Percentiles rank a stretch among this genome's conserved stretches.
phyloP scores from a whole-genome alignment of 2,329 filamentous ascomycete genomes.

The Trichoderma polysporum region DNA sequence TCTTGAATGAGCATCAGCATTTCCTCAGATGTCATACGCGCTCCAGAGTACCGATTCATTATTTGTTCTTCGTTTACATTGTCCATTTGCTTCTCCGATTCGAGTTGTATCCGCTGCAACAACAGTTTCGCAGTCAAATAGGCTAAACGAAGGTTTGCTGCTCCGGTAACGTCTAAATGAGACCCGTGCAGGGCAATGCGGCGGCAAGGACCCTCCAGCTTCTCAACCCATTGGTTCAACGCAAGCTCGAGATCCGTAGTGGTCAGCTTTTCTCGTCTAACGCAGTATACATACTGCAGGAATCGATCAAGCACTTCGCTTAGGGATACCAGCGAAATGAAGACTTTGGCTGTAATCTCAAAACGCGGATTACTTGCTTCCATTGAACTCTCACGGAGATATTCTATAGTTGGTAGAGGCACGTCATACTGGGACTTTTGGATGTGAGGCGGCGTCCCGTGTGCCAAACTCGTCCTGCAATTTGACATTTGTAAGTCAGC shows the following conservation, averaged over 20 bases:
- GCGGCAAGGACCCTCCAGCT: slow-evolving; percentile 39
- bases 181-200: slow-evolving; percentile 44
- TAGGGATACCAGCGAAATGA: slow-evolving; percentile 45
- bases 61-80: slow-evolving; percentile 26
- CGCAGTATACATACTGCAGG: slow-evolving; percentile 37
- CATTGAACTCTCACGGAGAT: slow-evolving; percentile 31
- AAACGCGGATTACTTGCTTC: slow-evolving; percentile 20
- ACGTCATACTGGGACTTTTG: slow-evolving; percentile 49
- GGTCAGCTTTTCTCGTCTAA: slow-evolving; percentile 32
- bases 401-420: slow-evolving; percentile 40
- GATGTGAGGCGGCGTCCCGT: slow-evolving; percentile 53
- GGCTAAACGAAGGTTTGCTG: slow-evolving; percentile 51
- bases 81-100: slow-evolving; percentile 37
- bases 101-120: slow-evolving; percentile 47
- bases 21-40: slow-evolving; percentile 47
- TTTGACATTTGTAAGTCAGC: not conserved
- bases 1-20: slow-evolving; percentile 50
- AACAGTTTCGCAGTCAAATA: slow-evolving; percentile 51
- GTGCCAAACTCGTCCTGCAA: slow-evolving; percentile 50
- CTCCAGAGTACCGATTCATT: slow-evolving; percentile 40
- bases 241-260: slow-evolving; percentile 38
- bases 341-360: slow-evolving; percentile 37
- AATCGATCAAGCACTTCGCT: slow-evolving; percentile 40
- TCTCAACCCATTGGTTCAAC: slow-evolving; percentile 47
- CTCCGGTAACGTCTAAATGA: slow-evolving; percentile 42